These are phyloP conservation scores for Vitis rotundifolia DNA, from an alignment of 164 flowering plant species.

Conservation along the genomic window DNA sequence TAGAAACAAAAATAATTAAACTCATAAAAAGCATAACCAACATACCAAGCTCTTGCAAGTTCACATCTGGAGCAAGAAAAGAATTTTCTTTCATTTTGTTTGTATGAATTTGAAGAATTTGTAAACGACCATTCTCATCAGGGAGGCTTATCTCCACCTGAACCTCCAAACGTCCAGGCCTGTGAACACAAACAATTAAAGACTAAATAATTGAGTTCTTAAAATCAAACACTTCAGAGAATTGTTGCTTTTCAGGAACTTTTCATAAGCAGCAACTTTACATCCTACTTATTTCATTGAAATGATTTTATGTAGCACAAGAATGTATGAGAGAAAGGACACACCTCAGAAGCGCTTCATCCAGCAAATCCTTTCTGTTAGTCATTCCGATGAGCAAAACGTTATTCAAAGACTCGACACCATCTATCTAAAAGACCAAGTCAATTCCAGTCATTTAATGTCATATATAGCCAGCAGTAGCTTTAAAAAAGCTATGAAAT, in stretches of 20 bases:
- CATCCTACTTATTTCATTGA: not conserved
- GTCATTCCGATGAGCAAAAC: conserved; percentile 99
- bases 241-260: not conserved
- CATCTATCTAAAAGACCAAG: conserved; percentile 69
- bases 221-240: not conserved
- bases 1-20: too few relatives aligned
- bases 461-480: too few relatives aligned
- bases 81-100: conserved; percentile 62
- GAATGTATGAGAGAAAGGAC: conserved; percentile 7
- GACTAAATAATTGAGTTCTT: not conserved
- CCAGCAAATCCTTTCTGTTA: conserved; percentile 94
- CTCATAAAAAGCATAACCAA: too few relatives aligned
- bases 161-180: conserved; percentile 60
- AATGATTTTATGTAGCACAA: not conserved
- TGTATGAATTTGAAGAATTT: conserved; percentile 95
- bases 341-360: conserved; percentile 95
- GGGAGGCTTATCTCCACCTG: conserved; percentile 99
- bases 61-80: conserved; percentile 71
- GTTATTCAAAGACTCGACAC: conserved; percentile 94
- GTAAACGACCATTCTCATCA: conserved; percentile 92
- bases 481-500: too few relatives aligned
- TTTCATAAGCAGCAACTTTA: not conserved
- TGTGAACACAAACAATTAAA: conserved; percentile 3
- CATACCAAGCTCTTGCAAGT: conserved; percentile 86
- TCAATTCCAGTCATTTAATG: too few relatives aligned